Conservation (phyloP, 1,284 basidiomycete genomes). For the Microbotryum scabiosae region DNA sequence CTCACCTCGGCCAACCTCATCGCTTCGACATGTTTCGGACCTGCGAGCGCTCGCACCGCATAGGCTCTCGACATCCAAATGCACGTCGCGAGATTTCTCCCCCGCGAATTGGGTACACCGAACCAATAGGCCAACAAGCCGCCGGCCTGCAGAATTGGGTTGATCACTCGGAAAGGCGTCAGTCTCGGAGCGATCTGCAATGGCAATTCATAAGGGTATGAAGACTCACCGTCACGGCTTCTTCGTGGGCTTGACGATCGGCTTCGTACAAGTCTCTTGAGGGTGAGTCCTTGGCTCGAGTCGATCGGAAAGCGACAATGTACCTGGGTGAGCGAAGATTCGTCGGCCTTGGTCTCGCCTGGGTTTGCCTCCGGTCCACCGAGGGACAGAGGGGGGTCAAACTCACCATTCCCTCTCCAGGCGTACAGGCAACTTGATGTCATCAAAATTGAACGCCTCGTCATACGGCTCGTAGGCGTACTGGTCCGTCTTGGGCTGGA, state of each 20-base stretch:
- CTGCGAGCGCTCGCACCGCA: constrained; percentile 66
- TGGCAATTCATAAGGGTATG: not conserved
- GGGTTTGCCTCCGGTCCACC: too few relatives aligned
- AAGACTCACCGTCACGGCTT: constrained; percentile 52
- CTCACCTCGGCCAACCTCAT: constrained; percentile 60
- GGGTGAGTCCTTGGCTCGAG: constrained; percentile 49
- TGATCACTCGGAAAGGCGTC: too few relatives aligned
- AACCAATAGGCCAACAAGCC: constrained; percentile 75
- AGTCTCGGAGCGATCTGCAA: too few relatives aligned
- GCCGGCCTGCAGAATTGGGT: constrained; percentile 2
- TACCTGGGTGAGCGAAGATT: constrained; percentile 50
- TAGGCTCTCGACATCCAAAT: constrained; percentile 82
- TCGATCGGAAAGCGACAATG: constrained; percentile 77
- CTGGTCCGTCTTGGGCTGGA: constrained; percentile 51
- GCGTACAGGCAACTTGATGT: constrained; percentile 56
- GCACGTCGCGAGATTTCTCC: constrained; percentile 80
- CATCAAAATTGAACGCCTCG: constrained; percentile 78
- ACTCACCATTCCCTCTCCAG: constrained; percentile 46
- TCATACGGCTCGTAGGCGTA: constrained; percentile 61
- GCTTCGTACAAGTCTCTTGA: constrained; percentile 58
- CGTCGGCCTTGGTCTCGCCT: not conserved
- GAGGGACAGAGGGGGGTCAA: too few relatives aligned
- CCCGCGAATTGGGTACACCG: constrained; percentile 61
- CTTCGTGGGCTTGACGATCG: constrained; percentile 76
- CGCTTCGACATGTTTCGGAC: constrained; percentile 69